These are phyloP conservation scores for Fusarium sp. DNA, from an alignment of 2,329 filamentous ascomycete species.

Conservation along the genomic window DNA sequence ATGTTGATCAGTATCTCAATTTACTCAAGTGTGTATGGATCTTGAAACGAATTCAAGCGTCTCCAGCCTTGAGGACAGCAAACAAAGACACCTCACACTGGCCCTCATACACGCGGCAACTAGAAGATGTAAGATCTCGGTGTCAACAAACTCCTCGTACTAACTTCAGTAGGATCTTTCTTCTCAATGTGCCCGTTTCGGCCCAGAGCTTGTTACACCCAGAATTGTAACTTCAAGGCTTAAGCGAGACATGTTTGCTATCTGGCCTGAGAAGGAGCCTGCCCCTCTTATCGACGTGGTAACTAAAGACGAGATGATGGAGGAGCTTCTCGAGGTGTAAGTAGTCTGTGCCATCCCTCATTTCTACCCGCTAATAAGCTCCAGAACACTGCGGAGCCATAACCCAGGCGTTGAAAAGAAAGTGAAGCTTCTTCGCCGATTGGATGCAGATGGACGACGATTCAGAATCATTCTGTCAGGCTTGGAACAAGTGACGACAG, in stretches of 20 bases:
- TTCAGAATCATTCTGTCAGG: constrained; percentile 47
- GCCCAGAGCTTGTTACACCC: constrained; percentile 46
- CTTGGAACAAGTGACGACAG: constrained; percentile 33
- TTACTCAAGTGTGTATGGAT: constrained; percentile 52
- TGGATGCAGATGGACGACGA: constrained; percentile 44
- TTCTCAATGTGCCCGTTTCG: constrained; percentile 44
- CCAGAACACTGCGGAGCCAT: constrained; percentile 37
- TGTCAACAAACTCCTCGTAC: background rate
- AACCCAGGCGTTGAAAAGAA: constrained; percentile 38
- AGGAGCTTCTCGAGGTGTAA: constrained; percentile 48
- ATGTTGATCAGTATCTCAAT: constrained; percentile 48
- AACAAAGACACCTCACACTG: constrained; percentile 48
- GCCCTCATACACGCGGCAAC: constrained; percentile 50
- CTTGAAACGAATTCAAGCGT: constrained; percentile 37
- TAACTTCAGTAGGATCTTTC: constrained; percentile 46
- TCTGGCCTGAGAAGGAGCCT: constrained; percentile 49
- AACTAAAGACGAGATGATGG: constrained; percentile 50
- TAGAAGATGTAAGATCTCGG: constrained; percentile 47
- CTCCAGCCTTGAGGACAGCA: constrained; percentile 22
- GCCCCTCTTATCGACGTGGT: constrained; percentile 48
- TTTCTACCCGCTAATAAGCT: constrained; percentile 1
- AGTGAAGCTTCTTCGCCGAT: constrained; percentile 45
- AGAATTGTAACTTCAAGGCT: constrained; percentile 27
- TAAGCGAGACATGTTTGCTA: constrained; percentile 43
- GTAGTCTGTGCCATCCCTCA: background rate